These are phyloP conservation scores for Cystoisospora suis DNA, from an alignment of 169 alveolate genomes.

Conservation along the genomic window DNA sequence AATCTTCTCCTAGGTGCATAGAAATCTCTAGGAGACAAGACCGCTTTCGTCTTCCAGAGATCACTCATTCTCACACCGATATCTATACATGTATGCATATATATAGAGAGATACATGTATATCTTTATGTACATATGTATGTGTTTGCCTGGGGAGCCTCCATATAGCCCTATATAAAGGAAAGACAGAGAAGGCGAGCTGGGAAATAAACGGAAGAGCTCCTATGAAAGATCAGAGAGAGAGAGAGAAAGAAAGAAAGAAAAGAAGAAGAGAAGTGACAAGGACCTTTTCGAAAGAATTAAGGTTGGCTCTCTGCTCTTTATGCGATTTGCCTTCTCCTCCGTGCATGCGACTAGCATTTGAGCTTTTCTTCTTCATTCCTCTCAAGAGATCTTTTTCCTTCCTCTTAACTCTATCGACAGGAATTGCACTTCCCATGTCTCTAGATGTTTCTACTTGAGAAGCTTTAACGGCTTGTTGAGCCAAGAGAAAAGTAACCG, in stretches of 20 bases:
- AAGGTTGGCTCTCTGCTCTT: no score
- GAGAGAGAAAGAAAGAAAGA: background rate
- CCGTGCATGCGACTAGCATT: no score
- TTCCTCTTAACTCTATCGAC: no score
- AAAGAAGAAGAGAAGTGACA: background rate
- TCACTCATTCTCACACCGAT: background rate
- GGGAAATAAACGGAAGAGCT: background rate
- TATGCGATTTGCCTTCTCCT: no score
- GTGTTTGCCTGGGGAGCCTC: background rate
- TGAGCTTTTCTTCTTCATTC: no score
- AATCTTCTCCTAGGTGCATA: background rate
- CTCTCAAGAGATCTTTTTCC: no score
- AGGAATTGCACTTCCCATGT: no score
- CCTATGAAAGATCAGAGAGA: background rate
- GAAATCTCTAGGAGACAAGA: background rate
- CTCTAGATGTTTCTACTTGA: no score
- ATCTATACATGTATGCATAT: background rate
- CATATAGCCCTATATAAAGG: background rate
- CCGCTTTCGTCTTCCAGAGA: background rate
- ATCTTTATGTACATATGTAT: background rate
- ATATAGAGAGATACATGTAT: background rate
- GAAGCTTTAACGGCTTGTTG: no score
- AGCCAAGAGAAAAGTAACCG: no score
- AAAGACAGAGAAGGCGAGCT: background rate
- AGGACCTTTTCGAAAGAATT: background rate